Percentiles rank a stretch among this genome's conserved stretches.
phyloP scores from a whole-genome alignment of 108 stramenopile species.

The Nannochloropsis gaditana region DNA sequence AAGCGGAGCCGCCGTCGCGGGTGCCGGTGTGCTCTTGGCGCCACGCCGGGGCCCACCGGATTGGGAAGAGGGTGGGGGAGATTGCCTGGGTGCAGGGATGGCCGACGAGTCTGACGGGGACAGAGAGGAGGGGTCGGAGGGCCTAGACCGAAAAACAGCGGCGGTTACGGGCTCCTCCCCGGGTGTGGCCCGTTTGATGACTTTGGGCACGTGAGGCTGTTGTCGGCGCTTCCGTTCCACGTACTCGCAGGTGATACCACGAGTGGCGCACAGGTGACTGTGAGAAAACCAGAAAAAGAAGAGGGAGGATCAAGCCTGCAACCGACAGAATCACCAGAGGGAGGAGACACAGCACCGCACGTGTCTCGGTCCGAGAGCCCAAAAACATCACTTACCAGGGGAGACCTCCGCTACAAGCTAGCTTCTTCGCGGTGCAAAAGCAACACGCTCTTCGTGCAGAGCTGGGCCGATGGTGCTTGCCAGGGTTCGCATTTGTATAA shows the following conservation, averaged over 20 bases:
- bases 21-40: too few relatives aligned
- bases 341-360: not conserved
- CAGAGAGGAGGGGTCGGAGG: too few relatives aligned
- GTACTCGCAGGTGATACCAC: constrained; percentile 5
- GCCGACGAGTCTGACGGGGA: too few relatives aligned
- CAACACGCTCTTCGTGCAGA: not conserved
- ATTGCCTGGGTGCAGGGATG: too few relatives aligned
- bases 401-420: not conserved
- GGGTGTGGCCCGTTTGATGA: not conserved
- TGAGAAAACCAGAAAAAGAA: not conserved
- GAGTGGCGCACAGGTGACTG: not conserved
- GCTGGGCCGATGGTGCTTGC: not conserved
- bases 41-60: too few relatives aligned
- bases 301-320: not conserved
- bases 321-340: too few relatives aligned
- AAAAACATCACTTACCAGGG: not conserved
- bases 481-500: not conserved
- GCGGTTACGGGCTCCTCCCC: not conserved
- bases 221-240: not conserved
- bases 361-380: not conserved
- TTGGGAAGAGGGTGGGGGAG: too few relatives aligned
- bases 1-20: too few relatives aligned
- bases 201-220: not conserved
- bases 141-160: too few relatives aligned
- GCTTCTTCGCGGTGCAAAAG: not conserved